Base-by-base conservation (phyloP, 1,139 yeast genomes). In the Zygosaccharomyces pseudobailii region DNA sequence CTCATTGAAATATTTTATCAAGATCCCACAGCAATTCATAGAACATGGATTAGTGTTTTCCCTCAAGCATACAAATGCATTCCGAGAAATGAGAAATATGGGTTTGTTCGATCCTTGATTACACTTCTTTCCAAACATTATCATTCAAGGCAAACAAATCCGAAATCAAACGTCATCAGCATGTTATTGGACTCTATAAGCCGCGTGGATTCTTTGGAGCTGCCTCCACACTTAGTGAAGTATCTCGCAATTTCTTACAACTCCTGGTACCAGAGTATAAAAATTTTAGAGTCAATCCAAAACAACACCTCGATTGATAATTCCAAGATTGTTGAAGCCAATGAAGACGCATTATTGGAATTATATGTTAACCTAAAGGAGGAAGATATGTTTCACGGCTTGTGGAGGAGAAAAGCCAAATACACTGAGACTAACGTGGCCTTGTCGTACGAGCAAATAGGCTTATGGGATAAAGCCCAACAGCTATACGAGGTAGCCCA, bases 401-500 rank as follows among this genome's bases (percentile, higher is more conserved):
- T 89, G 53, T 94, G 99, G 98, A 80, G 97, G 68, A 78, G 97
- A 65, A 78, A 97, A 50, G 96, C 97, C 6, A 90, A 89, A 66
- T 94, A 90, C 61, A 78, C 86, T 3, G 97, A 92, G 65, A 94
- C 98, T 0, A 87, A 87, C 51, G 80, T 94, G 43, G 98, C 97
- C 0, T 71, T 94, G 33, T 87, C 97, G 0, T 92, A 83, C 61
- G 99, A 94, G 65, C 98, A 94, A 66, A 79, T 90, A 55, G 98
- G 98, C 6, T 72, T 88, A 61, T 92, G 96, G 96, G 94, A 85
- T 54, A 84, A 87, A 50, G 97, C 98, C 0, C 86, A 88, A 65
- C 96, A 89, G 60, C 71, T 90, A 56, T 94, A 94, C 58, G 99
- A 94, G 68, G 81, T 89, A n/a, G 98, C 98, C 1, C 98, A 94